Conservation (phyloP, 257 asterid genomes). For the Linaria vulgaris region DNA sequence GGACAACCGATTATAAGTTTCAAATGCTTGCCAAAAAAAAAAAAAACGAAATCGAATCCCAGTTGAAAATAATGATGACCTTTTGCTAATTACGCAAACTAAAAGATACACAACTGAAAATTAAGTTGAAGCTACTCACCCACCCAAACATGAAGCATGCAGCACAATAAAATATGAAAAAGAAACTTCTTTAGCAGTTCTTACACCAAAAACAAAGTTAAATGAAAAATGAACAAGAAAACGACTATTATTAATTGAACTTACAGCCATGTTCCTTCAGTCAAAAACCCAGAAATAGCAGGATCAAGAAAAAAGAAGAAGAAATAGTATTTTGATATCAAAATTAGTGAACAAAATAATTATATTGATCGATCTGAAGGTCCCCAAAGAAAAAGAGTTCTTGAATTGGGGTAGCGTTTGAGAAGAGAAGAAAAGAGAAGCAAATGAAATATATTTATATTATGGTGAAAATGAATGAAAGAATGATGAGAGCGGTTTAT, state of each 20-base stretch:
- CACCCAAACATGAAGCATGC: too few species aligned
- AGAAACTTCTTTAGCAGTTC: too few species aligned
- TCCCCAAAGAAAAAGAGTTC: slow-evolving; percentile 12
- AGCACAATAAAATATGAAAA: too few species aligned
- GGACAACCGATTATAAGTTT: too few species aligned
- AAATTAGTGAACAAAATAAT: not conserved
- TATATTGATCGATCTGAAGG: not conserved
- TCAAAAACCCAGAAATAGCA: slow-evolving; percentile 17
- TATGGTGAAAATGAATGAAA: slow-evolving; percentile 16
- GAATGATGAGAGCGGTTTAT: slow-evolving; percentile 28
- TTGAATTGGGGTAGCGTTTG: slow-evolving; percentile 11
- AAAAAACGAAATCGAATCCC: too few species aligned
- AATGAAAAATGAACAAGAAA: not conserved
- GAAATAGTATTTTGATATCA: slow-evolving; percentile 4
- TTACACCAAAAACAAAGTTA: too few species aligned
- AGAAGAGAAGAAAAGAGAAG: not conserved
- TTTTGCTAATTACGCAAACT: too few species aligned
- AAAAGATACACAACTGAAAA: too few species aligned
- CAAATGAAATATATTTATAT: slow-evolving; percentile 9
- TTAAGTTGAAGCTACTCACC: too few species aligned
- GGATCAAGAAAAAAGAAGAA: slow-evolving; percentile 10
- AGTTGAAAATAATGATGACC: too few species aligned
- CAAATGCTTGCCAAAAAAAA: too few species aligned
- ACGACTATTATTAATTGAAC: not conserved
- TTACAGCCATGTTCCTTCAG: slow-evolving; percentile 44